A percentile compares a stretch with the other conserved stretches of the same genome.
phyloP scores from a whole-genome alignment of 495 filamentous ascomycete genomes.

The Lichina pygmaea region DNA sequence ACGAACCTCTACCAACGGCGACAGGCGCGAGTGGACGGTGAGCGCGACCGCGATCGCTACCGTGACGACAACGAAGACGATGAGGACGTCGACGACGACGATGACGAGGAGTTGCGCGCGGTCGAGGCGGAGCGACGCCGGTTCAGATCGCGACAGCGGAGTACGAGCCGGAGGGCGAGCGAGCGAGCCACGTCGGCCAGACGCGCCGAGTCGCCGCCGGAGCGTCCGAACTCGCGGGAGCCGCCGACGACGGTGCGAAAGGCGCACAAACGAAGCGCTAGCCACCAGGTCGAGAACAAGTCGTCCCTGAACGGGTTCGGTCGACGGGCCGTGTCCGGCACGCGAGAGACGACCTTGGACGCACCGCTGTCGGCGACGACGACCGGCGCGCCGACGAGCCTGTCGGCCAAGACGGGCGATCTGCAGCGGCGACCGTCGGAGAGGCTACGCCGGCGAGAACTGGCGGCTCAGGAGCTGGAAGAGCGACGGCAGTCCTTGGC shows the following conservation, averaged over 20 bases:
- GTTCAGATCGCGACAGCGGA: slow-evolving; percentile 1
- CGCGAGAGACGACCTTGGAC: too few species aligned
- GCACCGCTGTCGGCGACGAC: too few species aligned
- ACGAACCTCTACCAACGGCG: slow-evolving; percentile 1
- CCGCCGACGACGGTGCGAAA: not conserved
- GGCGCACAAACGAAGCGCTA: not conserved
- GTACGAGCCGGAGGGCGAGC: slow-evolving; percentile 1
- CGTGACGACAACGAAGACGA: too few species aligned
- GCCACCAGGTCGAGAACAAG: not conserved
- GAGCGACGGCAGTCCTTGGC: slow-evolving; percentile 2
- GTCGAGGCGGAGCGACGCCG: not conserved
- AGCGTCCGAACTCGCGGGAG: too few species aligned
- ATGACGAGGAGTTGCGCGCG: not conserved
- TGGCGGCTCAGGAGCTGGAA: slow-evolving; percentile 3
- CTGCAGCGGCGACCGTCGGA: not conserved
- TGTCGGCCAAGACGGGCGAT: not conserved
- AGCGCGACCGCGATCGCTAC: not conserved
- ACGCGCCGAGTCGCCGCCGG: not conserved
- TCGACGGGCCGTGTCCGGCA: not conserved
- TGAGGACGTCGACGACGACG: not conserved
- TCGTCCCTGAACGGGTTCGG: not conserved
- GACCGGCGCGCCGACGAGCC: not conserved
- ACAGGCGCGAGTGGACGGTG: not conserved
- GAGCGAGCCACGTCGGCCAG: not conserved
- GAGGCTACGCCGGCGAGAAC: not conserved